Evolutionary conservation across 2,329 filamentous ascomycete species (phyloP), one percentile per base, ranked within the genome.

Genomic region (Teratosphaeria viscida): DNA sequence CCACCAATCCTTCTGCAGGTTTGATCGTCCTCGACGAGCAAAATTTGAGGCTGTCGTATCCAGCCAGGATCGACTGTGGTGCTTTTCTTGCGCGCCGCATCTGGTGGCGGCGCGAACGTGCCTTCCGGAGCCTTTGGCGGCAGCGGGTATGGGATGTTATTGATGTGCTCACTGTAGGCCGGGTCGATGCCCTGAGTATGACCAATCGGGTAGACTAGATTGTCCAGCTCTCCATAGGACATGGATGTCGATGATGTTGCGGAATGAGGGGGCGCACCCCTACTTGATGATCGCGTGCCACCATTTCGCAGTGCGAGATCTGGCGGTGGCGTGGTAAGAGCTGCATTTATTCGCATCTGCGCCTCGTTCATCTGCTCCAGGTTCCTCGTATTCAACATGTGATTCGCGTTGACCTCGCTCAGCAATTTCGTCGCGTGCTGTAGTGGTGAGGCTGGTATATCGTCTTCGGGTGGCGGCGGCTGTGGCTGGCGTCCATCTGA

Each of bases 111-210:
- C 14, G 76, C 65, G 11, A 65, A 61, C 16, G 55, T 60, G n/a
- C 62, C 66, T 56, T 85, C 82, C 16, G 77, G 67, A 5, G 81
- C 79, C 65, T 88, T 90, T 2, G 88, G 80, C 16, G 83, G 90
- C 75, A 90, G 79, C 8, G 87, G 81, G 71, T 96, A 97, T 0
- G 92, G 90, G 59, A 96, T 95, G 71, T 95, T 96, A 76, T 92
- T 85, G 70, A 96, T 90, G 70, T 96, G 91, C 67, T 96, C 92
- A 66, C 89, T 88, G 71, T 92, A 92, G 81, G 95, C 94, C 1
- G 92, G 92, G 70, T 96, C 92, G 65, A 96, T 96, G 57, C 92
- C 92, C 65, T 95, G 89, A 0, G 87, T 94, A 64, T 91, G 85
- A 19, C 92, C 92, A 16, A 95, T 90, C 0, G 92, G 92, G 71